These are phyloP conservation scores for Verticillium dahliae DNA, from an alignment of 2,329 filamentous ascomycete genomes.

Conservation along the genomic window DNA sequence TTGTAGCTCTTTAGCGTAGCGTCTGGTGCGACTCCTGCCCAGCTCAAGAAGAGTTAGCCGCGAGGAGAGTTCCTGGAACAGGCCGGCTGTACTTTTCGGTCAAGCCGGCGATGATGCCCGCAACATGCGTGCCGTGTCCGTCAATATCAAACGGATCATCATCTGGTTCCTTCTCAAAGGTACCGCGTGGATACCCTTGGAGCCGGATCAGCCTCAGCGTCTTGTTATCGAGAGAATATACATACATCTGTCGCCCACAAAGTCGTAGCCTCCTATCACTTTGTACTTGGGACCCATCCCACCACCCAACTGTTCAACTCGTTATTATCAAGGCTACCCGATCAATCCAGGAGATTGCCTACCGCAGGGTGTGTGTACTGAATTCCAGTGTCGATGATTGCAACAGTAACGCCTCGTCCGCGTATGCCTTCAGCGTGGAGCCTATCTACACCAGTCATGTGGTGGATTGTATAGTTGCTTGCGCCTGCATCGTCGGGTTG, in stretches of 20 bases:
- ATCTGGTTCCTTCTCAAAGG: conserved; percentile 21
- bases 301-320: conserved; percentile 5
- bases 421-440: conserved; percentile 28
- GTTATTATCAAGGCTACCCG: neutral
- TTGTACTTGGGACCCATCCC: conserved; percentile 9
- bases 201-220: neutral
- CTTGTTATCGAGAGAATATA: neutral
- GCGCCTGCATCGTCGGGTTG: neutral
- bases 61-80: too few species aligned
- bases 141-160: conserved; percentile 24
- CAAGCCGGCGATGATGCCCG: conserved; percentile 18
- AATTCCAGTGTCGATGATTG: conserved; percentile 31
- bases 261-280: conserved; percentile 10
- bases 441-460: conserved; percentile 30
- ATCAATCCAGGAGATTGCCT: neutral
- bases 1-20: conserved; percentile 21
- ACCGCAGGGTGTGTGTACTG: conserved; percentile 32
- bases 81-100: conserved; percentile 2
- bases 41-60: neutral
- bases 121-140: conserved; percentile 29
- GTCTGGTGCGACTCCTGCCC: conserved; percentile 19
- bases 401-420: conserved; percentile 29
- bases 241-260: conserved; percentile 7
- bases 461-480: conserved; percentile 26
- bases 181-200: neutral